Evolutionary conservation across 2,329 filamentous ascomycete genomes (phyloP).

Genomic region (Alternaria solani): DNA sequence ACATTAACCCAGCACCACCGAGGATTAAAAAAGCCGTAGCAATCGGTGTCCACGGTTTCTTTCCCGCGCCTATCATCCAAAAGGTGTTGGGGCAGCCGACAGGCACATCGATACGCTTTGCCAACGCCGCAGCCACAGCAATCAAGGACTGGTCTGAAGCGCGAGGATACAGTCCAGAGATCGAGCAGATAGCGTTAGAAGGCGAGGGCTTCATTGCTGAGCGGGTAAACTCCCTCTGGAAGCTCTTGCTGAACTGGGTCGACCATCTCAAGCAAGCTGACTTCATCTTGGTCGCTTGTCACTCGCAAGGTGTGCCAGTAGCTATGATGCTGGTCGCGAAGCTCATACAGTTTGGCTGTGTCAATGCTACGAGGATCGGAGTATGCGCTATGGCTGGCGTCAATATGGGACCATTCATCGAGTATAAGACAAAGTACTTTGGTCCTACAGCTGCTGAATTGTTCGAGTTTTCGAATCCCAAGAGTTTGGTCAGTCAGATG

Average conservation of each 20-base stretch:
- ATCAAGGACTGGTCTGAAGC: slow-evolving; percentile 83
- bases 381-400: slow-evolving; percentile 92
- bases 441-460: slow-evolving; percentile 92
- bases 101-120: slow-evolving; percentile 92
- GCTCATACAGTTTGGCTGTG: slow-evolving; percentile 86
- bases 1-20: slow-evolving; percentile 71
- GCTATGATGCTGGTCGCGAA: slow-evolving; percentile 92
- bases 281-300: slow-evolving; percentile 89
- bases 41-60: slow-evolving; percentile 93
- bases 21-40: slow-evolving; percentile 86
- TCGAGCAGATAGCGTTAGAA: slow-evolving; percentile 93
- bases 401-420: slow-evolving; percentile 88
- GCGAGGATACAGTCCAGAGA: slow-evolving; percentile 74
- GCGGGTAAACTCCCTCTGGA: slow-evolving; percentile 92
- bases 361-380: slow-evolving; percentile 75
- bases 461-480: slow-evolving; percentile 88
- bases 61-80: slow-evolving; percentile 86
- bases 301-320: slow-evolving; percentile 95
- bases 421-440: slow-evolving; percentile 88
- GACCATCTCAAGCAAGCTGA: slow-evolving; percentile 88
- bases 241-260: slow-evolving; percentile 91
- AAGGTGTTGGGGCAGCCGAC: slow-evolving; percentile 93
- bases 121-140: slow-evolving; percentile 82
- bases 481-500: slow-evolving; percentile 81
- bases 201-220: slow-evolving; percentile 93